Evolutionary conservation across 768 basidiomycete genomes (phyloP).

Genomic region (Hypholoma sublateritium): DNA sequence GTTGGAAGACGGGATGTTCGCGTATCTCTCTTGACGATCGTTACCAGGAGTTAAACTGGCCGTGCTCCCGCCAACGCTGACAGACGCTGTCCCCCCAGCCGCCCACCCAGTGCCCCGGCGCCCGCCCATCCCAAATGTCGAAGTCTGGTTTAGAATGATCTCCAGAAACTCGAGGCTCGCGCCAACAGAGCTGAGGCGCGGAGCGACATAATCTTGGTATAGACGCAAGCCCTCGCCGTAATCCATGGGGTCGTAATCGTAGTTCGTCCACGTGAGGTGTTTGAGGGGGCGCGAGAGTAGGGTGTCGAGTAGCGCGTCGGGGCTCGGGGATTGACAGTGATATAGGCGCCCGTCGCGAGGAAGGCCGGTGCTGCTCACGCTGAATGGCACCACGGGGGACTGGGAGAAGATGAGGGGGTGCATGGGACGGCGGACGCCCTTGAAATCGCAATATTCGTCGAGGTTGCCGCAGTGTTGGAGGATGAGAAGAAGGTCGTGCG

Average conservation of each 20-base stretch:
- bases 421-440: conserved; percentile 53
- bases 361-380: neutral
- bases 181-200: conserved; percentile 50
- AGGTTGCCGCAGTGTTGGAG: conserved; percentile 63
- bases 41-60: neutral
- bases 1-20: neutral
- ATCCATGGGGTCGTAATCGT: conserved; percentile 40
- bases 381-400: conserved; percentile 23
- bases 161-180: conserved; percentile 66
- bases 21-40: neutral
- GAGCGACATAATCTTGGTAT: conserved; percentile 55
- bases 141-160: conserved; percentile 35
- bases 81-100: neutral
- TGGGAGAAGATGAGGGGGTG: conserved; percentile 17
- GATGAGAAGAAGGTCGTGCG: conserved; percentile 66
- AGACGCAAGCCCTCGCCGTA: conserved; percentile 43
- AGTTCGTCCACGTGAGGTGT: conserved; percentile 70
- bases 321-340: neutral
- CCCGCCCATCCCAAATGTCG: conserved; percentile 10
- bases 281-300: conserved; percentile 52
- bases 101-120: neutral
- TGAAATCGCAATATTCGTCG: conserved; percentile 61
- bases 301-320: conserved; percentile 55
- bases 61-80: neutral
- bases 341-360: neutral